phyloP scores from a whole-genome alignment of 306 rosid species.

The Spatholobus suberectus region DNA sequence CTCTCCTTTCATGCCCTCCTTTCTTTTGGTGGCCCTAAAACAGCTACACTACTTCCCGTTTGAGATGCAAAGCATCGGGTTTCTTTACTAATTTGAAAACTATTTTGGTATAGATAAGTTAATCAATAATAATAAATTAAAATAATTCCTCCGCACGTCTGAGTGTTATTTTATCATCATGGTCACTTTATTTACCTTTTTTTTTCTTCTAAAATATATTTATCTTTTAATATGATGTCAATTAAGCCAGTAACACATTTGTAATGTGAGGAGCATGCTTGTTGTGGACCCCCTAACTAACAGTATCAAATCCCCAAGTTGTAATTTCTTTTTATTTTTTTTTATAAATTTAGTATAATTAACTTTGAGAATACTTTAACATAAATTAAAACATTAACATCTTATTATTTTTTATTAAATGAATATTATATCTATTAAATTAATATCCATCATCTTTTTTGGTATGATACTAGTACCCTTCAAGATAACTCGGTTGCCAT shows the following conservation, averaged over 20 bases:
- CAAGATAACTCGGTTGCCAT: too few species aligned
- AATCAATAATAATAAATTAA: slow-evolving; percentile 1
- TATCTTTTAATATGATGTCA: slow-evolving; percentile 6
- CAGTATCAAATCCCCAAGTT: slow-evolving; percentile 20
- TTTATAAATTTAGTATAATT: not conserved
- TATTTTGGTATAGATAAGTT: not conserved
- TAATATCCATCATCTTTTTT: not conserved
- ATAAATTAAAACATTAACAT: not conserved
- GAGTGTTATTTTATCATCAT: slow-evolving; percentile 68
- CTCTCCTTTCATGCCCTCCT: slow-evolving; percentile 15
- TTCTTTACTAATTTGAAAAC: slow-evolving; percentile 23
- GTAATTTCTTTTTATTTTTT: too few species aligned
- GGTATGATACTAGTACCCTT: not conserved
- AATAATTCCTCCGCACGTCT: slow-evolving; percentile 58
- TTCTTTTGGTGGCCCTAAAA: slow-evolving; percentile 66
- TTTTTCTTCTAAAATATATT: not conserved
- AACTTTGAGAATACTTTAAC: not conserved
- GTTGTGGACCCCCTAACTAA: slow-evolving; percentile 51
- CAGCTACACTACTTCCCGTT: slow-evolving; percentile 41
- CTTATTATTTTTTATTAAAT: not conserved
- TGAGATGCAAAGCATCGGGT: slow-evolving; percentile 44
- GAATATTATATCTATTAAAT: not conserved
- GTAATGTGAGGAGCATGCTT: slow-evolving; percentile 44
- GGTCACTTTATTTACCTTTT: slow-evolving; percentile 39
- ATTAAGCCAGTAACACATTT: slow-evolving; percentile 9